Evolutionary conservation across 495 filamentous ascomycete species (phyloP).

Genomic region (Aspergillus kassunensis): DNA sequence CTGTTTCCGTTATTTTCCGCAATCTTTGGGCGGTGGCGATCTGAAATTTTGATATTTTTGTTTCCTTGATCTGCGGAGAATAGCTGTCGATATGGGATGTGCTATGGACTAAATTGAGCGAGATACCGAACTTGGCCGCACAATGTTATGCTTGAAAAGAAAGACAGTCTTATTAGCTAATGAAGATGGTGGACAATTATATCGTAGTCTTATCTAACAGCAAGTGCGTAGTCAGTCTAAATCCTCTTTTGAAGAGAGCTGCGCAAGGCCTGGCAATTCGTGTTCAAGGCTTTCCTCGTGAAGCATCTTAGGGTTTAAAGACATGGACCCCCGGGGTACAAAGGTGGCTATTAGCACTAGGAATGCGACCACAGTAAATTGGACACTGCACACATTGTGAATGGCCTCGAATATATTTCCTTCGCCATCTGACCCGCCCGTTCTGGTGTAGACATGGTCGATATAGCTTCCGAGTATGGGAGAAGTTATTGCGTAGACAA

Average conservation of each 20-base stretch:
- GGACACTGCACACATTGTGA: conserved; percentile 33
- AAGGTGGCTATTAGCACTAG: conserved; percentile 35
- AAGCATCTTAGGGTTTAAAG: conserved; percentile 37
- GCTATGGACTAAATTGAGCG: not conserved
- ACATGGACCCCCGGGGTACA: conserved; percentile 28
- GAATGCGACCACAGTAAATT: conserved; percentile 34
- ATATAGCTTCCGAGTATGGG: conserved; percentile 41
- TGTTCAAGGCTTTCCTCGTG: conserved; percentile 28
- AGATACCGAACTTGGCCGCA: not conserved
- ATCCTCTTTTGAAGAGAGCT: conserved; percentile 12
- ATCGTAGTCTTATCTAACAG: not conserved
- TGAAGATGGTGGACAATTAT: not conserved
- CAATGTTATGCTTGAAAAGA: not conserved
- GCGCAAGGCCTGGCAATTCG: conserved; percentile 10
- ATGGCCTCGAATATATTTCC: conserved; percentile 21
- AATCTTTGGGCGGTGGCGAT: not conserved
- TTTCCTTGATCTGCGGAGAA: not conserved
- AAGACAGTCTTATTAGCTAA: not conserved
- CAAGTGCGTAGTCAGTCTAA: not conserved
- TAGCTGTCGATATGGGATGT: not conserved
- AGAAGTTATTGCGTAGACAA: conserved; percentile 37
- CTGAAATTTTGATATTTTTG: not conserved
- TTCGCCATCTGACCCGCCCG: conserved; percentile 18
- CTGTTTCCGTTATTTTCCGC: not conserved
- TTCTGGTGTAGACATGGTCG: conserved; percentile 29